Evolutionary conservation across 805 yeast species (phyloP), one percentile per base, ranked within the genome.

Genomic region (Sungouiella blattae): DNA sequence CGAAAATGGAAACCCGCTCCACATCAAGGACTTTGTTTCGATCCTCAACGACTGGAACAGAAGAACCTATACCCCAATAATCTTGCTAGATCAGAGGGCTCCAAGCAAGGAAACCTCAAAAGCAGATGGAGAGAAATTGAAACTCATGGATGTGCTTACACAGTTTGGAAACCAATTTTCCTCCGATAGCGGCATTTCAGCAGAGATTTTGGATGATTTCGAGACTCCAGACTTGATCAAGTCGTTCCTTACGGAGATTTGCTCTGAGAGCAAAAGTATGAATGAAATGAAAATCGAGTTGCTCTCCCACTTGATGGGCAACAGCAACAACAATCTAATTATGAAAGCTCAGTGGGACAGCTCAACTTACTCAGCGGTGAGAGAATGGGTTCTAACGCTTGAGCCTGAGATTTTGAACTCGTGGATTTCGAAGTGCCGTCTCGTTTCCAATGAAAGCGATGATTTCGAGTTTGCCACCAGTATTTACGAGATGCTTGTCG

Each of bases 401-500:
- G 73, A 67, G 32, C 33, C 36, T 1, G 41, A 35, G 9, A 30
- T 60, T 3, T 32, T 46, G 21, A 35, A 41, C 6, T 13, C 26
- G 3, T 38, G 48, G 32, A n/a, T n/a, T n/a, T n/a, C n/a, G n/a
- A n/a, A n/a, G n/a, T n/a, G n/a, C n/a, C n/a, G n/a, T n/a, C n/a
- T n/a, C n/a, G n/a, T n/a, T n/a, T n/a, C n/a, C n/a, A n/a, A n/a
- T n/a, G n/a, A n/a, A n/a, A n/a, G n/a, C n/a, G 12, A 14, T 18
- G 11, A 13, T 11, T 32, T 60, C 11, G 41, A 47, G 1, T 49
- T 64, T 13, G 50, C 68, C 1, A 53, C 69, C 3, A 57, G 77
- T 1, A 46, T 73, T 2, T 67, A 57, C 43, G 84, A 78, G 40
- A 43, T 75, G 0, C 45, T 77, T 9, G 58, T 71, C 0, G 76